These are phyloP conservation scores for carrot (Daucus carota) DNA, from an alignment of 129 eudicot species.

Conservation along the genomic window DNA sequence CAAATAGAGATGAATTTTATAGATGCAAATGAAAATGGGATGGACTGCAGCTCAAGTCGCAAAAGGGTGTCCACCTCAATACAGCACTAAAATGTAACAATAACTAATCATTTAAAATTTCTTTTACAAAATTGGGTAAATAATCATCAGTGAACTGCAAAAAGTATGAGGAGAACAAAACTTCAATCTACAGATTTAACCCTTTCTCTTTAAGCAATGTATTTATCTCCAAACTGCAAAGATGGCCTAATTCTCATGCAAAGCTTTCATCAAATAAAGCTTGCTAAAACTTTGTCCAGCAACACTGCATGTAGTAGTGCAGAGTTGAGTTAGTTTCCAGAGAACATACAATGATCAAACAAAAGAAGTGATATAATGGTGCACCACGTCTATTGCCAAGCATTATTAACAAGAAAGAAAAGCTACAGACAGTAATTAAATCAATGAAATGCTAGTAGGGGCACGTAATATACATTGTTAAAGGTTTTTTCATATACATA, in stretches of 20 bases:
- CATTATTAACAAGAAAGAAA: not conserved
- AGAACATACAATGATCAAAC: not conserved
- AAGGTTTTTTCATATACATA: not conserved
- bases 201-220: not conserved
- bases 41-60: too few relatives aligned
- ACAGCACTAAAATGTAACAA: not conserved
- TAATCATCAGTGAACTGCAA: not conserved
- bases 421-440: not conserved
- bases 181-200: not conserved
- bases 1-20: too few relatives aligned
- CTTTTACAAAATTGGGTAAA: not conserved
- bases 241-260: slow-evolving; percentile 57
- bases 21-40: too few relatives aligned
- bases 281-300: slow-evolving; percentile 93
- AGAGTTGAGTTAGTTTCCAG: not conserved
- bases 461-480: not conserved
- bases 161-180: not conserved
- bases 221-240: not conserved
- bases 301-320: slow-evolving; percentile 50
- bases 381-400: not conserved
- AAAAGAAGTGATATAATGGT: not conserved
- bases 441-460: not conserved
- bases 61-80: not conserved
- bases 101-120: not conserved
- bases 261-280: slow-evolving; percentile 79